Base-by-base conservation (phyloP, 768 basidiomycete genomes). In the Lactarius pseudohatsudake region DNA sequence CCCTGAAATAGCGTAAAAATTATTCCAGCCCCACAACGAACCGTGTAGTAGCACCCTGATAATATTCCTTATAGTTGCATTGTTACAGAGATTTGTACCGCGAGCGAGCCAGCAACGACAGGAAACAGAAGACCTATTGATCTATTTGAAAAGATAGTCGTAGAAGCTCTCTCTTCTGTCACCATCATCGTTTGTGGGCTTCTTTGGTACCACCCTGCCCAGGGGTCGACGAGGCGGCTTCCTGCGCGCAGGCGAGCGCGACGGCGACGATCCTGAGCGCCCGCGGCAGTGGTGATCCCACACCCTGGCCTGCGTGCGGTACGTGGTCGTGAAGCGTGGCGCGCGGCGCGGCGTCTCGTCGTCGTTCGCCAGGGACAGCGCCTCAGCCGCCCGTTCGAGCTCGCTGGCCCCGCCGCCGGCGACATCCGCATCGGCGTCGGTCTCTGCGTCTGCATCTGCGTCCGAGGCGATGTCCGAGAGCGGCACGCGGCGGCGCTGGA, bases 191-290 rank as follows among this genome's bases (percentile, higher is more conserved):
- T 11, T 34, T 61, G 8, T 22, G 16, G 2, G 20, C 20, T 57
- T 53, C 47, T 57, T 56, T 22, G 58, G 5, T 6, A 43, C 45
- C 26, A 71, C 70, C 47, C 76, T 74, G 57, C 72, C 65, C 16
- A 50, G 20, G 28, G 36, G 18, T 30, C 65, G 45, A 53, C 56
- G 61, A 41, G 56, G 72, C 28, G 56, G 72, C 22, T 76, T 70
- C 61, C 77, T 70, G 58, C 85, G 75, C 8, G 76, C 80, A 34
- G 86, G 86, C 0, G 86, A 87, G 32, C 84, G 78, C 4, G 84
- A 84, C 15, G 83, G 86, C 0, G 85, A 85, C 5, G 85, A 85
- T 4, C 82, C 70, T 1, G 83, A 80, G 65, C 75, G 64, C 71
- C 74, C 70, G 43, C 74, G 73, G 16, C 76, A 61, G 53, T 26